phyloP scores from a whole-genome alignment of 345 rosid species.

The Citrus unshiu region DNA sequence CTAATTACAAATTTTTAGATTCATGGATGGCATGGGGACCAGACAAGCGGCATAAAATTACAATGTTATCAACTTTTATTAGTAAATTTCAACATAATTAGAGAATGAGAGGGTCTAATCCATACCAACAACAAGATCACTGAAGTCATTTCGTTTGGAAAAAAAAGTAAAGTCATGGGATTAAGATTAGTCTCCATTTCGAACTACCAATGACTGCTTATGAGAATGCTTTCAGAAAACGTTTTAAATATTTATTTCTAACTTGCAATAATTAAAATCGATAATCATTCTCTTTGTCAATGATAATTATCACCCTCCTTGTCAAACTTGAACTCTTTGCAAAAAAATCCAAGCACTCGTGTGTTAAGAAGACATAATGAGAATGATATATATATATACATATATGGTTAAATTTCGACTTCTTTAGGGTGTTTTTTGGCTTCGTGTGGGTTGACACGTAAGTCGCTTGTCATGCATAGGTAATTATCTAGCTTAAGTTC shows the following conservation, averaged over 20 bases:
- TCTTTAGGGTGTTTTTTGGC: not conserved
- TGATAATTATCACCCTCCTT: not conserved
- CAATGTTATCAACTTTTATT: not conserved
- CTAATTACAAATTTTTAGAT: not conserved
- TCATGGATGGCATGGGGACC: not conserved
- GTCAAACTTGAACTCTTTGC: slow-evolving; percentile 15
- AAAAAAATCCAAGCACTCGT: slow-evolving; percentile 18
- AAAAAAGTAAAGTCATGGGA: not conserved
- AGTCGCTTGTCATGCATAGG: slow-evolving; percentile 37
- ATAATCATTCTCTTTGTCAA: not conserved
- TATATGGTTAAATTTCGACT: not conserved
- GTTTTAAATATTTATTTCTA: not conserved
- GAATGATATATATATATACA: not conserved
- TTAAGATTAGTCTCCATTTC: slow-evolving; percentile 12
- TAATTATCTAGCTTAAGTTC: not conserved
- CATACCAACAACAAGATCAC: not conserved
- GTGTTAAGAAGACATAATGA: not conserved
- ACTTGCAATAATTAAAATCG: not conserved
- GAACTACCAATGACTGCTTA: not conserved
- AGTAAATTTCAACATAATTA: not conserved
- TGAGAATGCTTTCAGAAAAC: not conserved
- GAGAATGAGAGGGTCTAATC: not conserved
- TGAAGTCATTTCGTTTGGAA: slow-evolving; percentile 8
- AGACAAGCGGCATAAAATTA: not conserved
- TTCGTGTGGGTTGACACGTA: not conserved